Conservation (phyloP, 1,139 yeast genomes). For the Pichia sp. region DNA sequence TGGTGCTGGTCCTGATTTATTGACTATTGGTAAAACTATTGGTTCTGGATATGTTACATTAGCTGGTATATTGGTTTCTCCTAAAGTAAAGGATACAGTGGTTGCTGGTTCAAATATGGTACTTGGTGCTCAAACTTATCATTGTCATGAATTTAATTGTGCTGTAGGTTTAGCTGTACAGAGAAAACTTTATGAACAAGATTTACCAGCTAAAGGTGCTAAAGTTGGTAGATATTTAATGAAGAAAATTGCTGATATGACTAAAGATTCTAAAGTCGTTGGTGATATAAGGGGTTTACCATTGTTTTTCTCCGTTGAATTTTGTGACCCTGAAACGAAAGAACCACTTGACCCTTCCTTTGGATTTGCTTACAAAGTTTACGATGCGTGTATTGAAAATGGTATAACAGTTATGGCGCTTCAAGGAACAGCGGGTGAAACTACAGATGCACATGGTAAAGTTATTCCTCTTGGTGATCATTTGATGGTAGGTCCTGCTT, state of each 20-base stretch:
- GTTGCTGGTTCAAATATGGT: slow-evolving; percentile 39
- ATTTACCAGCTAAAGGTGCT: slow-evolving; percentile 42
- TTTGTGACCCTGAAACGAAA: slow-evolving; percentile 43
- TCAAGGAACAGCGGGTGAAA: slow-evolving; percentile 37
- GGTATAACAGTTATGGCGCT: slow-evolving; percentile 42
- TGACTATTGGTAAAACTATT: slow-evolving; percentile 56
- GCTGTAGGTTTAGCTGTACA: slow-evolving; percentile 53
- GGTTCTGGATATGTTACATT: slow-evolving; percentile 60
- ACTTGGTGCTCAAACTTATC: slow-evolving; percentile 54
- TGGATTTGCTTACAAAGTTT: slow-evolving; percentile 30
- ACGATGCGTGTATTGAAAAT: slow-evolving; percentile 33
- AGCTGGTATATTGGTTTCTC: slow-evolving; percentile 52
- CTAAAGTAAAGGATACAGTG: slow-evolving; percentile 40
- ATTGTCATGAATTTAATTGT: slow-evolving; percentile 56
- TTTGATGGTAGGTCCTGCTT: slow-evolving; percentile 45
- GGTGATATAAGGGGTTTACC: slow-evolving; percentile 60
- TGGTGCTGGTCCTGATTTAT: slow-evolving; percentile 50
- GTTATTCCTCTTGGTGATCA: slow-evolving; percentile 38
- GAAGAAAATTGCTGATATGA: slow-evolving; percentile 31
- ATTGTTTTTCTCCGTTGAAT: slow-evolving; percentile 55
- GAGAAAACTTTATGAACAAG: slow-evolving; percentile 38
- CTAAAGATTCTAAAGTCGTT: slow-evolving; percentile 33
- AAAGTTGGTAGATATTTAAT: slow-evolving; percentile 46
- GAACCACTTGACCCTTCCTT: slow-evolving; percentile 36
- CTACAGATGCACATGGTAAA: slow-evolving; percentile 17